A percentile compares a stretch with the other conserved stretches of the same genome.
These are phyloP conservation scores for Salix suchowensis DNA, from an alignment of 345 rosid genomes.

Conservation along the genomic window DNA sequence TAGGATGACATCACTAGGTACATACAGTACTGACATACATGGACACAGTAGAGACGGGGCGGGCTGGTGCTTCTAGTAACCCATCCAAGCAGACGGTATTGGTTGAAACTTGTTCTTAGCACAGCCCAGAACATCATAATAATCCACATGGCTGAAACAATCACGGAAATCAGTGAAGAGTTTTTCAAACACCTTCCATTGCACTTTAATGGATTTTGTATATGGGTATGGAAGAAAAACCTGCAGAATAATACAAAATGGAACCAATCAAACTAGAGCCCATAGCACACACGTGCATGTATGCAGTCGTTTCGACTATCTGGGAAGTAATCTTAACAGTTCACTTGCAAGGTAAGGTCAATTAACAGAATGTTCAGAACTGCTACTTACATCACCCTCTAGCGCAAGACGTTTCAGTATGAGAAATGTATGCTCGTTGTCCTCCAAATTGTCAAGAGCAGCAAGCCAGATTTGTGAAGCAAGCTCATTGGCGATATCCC, in stretches of 20 bases:
- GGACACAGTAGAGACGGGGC: too few species aligned
- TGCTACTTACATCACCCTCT: constrained; percentile 62
- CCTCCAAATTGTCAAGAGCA: constrained; percentile 77
- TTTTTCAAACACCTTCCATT: constrained; percentile 76
- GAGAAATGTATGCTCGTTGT: constrained; percentile 62
- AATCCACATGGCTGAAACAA: constrained; percentile 55
- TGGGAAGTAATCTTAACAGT: too few species aligned
- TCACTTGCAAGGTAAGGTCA: background rate
- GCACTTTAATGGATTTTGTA: constrained; percentile 59
- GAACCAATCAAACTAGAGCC: too few species aligned
- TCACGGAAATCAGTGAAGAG: constrained; percentile 85
- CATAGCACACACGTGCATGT: too few species aligned
- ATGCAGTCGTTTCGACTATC: too few species aligned
- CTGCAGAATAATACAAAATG: constrained; percentile 21
- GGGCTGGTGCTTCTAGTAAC: constrained; percentile 32
- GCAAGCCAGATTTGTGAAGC: constrained; percentile 80
- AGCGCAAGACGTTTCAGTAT: constrained; percentile 68
- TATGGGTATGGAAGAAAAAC: constrained; percentile 83
- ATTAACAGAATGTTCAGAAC: background rate
- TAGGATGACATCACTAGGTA: too few species aligned
- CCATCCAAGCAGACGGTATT: constrained; percentile 71
- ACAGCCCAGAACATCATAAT: constrained; percentile 53
- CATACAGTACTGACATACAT: too few species aligned
- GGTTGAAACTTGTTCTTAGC: constrained; percentile 84
- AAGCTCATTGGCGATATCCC: constrained; percentile 67